Evolutionary conservation across 352 stramenopile genomes (phyloP).

Genomic region (Phytophthora podocarpi): DNA sequence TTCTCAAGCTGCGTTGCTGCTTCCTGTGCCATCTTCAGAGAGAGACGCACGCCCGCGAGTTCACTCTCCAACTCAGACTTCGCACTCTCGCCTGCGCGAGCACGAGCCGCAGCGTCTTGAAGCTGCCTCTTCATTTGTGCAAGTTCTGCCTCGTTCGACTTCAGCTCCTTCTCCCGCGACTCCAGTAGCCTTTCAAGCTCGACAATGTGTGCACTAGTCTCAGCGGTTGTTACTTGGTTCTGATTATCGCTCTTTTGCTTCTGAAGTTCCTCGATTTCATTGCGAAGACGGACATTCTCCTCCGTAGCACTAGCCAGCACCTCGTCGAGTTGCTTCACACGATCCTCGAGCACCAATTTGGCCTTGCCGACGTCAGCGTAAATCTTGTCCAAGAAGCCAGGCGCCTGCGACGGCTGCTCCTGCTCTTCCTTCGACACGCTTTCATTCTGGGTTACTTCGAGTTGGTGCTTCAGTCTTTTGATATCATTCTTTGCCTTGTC

Average conservation of each 20-base stretch:
- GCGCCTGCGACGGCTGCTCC: slow-evolving; percentile 15
- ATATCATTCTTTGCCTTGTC: slow-evolving; percentile 44
- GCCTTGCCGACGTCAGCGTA: slow-evolving; percentile 82
- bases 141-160: slow-evolving; percentile 22
- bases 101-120: slow-evolving; percentile 27
- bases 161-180: slow-evolving; percentile 29
- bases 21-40: slow-evolving; percentile 41
- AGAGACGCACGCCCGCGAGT: slow-evolving; percentile 28
- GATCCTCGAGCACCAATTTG: slow-evolving; percentile 75
- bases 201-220: slow-evolving; percentile 17
- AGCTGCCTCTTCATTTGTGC: slow-evolving; percentile 31
- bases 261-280: slow-evolving; percentile 38
- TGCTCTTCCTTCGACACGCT: slow-evolving; percentile 12
- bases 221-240: slow-evolving; percentile 4
- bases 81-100: slow-evolving; percentile 1
- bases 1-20: slow-evolving; percentile 45
- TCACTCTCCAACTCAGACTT: slow-evolving; percentile 28
- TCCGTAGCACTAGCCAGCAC: slow-evolving; percentile 49
- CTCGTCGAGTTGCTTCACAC: slow-evolving; percentile 62
- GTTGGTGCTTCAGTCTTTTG: slow-evolving; percentile 33
- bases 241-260: slow-evolving; percentile 14
- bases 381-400: slow-evolving; percentile 79
- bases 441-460: slow-evolving; percentile 32
- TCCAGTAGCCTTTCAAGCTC: slow-evolving; percentile 32
- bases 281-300: slow-evolving; percentile 55